Evolutionary conservation across 176 grass and related monocot genomes (phyloP), one percentile per base, ranked within the genome.

Genomic region (Hordeum marinum): DNA sequence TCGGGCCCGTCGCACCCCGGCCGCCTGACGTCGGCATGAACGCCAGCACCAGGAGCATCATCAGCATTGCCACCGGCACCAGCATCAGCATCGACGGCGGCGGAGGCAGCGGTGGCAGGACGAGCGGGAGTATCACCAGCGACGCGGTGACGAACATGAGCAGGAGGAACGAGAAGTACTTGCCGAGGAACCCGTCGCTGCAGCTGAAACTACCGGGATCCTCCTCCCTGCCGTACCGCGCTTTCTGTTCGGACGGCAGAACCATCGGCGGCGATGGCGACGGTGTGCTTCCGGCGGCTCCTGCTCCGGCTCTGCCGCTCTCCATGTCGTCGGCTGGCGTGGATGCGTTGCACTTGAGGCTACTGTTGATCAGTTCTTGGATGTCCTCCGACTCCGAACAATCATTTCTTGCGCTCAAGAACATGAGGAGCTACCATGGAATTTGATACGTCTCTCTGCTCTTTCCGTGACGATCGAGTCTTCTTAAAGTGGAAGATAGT

Each of bases 81-180:
- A 97, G 86, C 73, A 97, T 85, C 13, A 94, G 92, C 75, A 97
- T 76, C 20, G 88, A 84, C 63, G 95, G 95, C 34, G 95, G 95
- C 58, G 95, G 95, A 5, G 89, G 88, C 65, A 98, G 91, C 11
- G 95, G 95, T 5, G 95, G 95, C n/a, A 97, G 85, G 3, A 93
- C 67, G 55, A 98, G 92, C 78, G 95, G 95, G 17, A 97, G 95
- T 79, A 94, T 70, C 68, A 94, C 75, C 80, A 97, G 83, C 25
- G 79, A 94, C 29, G 92, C 80, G 13, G 95, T 94, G 78, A 97
- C 80, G 82, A 85, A 78, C 34, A 87, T 15, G 15, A 98, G 90
- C 63, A 94, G 70, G 13, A 89, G 85, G 2, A 87, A 52, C n/a
- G 87, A 81, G 41, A 93, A 85, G 87, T 90, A 94, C 25, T 79